phyloP scores from a whole-genome alignment of 495 filamentous ascomycete species.

The Xylaria cubensis region DNA sequence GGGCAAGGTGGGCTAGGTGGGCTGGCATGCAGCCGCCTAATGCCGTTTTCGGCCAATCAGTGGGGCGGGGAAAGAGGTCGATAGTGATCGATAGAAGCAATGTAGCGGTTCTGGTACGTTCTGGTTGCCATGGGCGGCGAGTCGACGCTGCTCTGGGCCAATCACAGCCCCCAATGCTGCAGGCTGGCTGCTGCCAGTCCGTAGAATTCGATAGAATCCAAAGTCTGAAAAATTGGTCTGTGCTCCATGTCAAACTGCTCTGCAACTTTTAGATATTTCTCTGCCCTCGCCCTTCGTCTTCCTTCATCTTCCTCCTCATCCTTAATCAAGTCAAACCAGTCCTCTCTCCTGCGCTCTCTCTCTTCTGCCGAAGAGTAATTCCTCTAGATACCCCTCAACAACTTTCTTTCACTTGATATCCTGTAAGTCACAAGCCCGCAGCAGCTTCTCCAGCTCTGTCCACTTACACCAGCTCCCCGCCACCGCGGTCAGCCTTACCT shows the following conservation, averaged over 20 bases:
- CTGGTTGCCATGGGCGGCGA: conserved; percentile 35
- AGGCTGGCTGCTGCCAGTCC: conserved; percentile 35
- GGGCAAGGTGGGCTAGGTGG: background rate
- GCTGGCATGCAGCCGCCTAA: conserved; percentile 18
- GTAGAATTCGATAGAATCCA: conserved; percentile 48
- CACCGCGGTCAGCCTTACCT: conserved; percentile 34
- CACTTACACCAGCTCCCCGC: conserved; percentile 11
- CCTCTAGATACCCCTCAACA: conserved; percentile 34
- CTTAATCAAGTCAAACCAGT: conserved; percentile 25
- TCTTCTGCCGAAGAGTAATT: conserved; percentile 24
- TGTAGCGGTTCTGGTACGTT: conserved; percentile 26
- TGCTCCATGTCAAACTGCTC: conserved; percentile 36
- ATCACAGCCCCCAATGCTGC: conserved; percentile 28
- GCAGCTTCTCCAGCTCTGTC: background rate
- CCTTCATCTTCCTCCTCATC: conserved; percentile 23
- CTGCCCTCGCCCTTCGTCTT: conserved; percentile 32
- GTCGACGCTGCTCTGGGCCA: conserved; percentile 26
- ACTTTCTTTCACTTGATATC: conserved; percentile 19
- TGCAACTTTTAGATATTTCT: conserved; percentile 31
- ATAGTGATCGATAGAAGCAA: conserved; percentile 9
- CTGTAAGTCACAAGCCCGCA: conserved; percentile 34
- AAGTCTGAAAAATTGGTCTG: conserved; percentile 42
- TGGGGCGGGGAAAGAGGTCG: conserved; percentile 6
- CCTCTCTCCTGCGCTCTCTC: conserved; percentile 3
- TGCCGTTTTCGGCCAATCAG: conserved; percentile 29